Percentiles rank a stretch among this genome's conserved stretches.
phyloP scores from a whole-genome alignment of 345 rosid species.

The Corchorus capsularis region DNA sequence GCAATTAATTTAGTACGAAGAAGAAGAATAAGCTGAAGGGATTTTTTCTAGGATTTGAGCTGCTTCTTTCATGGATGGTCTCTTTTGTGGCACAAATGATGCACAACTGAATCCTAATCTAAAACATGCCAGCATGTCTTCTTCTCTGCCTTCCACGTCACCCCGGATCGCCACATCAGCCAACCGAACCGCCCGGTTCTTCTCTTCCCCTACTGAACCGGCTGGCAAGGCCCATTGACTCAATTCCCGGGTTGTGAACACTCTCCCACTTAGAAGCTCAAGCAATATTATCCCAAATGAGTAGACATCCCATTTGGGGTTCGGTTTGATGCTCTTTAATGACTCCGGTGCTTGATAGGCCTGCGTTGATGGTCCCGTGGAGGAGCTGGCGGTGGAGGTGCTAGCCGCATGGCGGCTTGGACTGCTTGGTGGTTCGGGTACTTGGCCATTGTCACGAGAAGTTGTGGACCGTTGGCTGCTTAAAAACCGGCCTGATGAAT shows the following conservation, averaged over 20 bases:
- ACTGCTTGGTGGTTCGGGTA: constrained; percentile 20
- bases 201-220: constrained; percentile 47
- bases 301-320: constrained; percentile 81
- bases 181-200: constrained; percentile 49
- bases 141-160: constrained; percentile 61
- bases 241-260: constrained; percentile 52
- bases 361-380: constrained; percentile 18
- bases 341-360: constrained; percentile 80
- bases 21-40: neutral
- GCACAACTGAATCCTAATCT: constrained; percentile 76
- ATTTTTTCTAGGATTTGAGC: constrained; percentile 66
- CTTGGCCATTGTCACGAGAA: constrained; percentile 16
- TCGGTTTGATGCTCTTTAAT: constrained; percentile 52
- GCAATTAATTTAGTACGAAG: neutral
- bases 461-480: constrained; percentile 41
- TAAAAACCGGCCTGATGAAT: constrained; percentile 29
- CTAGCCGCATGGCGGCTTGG: constrained; percentile 29
- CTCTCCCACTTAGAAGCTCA: constrained; percentile 75
- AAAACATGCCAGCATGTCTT: constrained; percentile 53
- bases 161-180: constrained; percentile 58
- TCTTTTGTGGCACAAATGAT: constrained; percentile 62
- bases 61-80: constrained; percentile 89
- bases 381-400: constrained; percentile 20
- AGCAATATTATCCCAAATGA: constrained; percentile 72
- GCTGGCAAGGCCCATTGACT: constrained; percentile 47